Evolutionary conservation across 2,329 filamentous ascomycete genomes (phyloP).

Genomic region (Calonectria multiphialidica): DNA sequence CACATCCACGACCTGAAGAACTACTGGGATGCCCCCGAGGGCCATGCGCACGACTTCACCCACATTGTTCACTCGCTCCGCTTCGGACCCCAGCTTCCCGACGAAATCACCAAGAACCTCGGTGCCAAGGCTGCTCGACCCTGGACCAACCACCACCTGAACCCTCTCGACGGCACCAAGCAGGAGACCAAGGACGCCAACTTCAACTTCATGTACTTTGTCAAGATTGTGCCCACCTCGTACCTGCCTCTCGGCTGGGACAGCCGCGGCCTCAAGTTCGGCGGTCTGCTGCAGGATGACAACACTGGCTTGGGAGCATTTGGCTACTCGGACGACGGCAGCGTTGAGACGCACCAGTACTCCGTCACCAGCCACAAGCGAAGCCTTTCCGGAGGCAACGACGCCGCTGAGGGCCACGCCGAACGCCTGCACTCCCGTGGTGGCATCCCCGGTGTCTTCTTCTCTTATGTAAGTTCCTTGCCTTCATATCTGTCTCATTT

Average conservation of each 20-base stretch:
- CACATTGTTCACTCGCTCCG: slow-evolving; percentile 90
- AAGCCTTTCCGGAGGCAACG: slow-evolving; percentile 85
- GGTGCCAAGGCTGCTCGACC: slow-evolving; percentile 58
- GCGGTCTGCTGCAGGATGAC: slow-evolving; percentile 58
- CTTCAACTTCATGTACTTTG: slow-evolving; percentile 99
- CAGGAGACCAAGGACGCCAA: slow-evolving; percentile 85
- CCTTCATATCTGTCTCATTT: too few species aligned
- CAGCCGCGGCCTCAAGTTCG: slow-evolving; percentile 58
- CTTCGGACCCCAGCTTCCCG: slow-evolving; percentile 92
- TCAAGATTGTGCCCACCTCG: slow-evolving; percentile 97
- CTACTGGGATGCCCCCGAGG: slow-evolving; percentile 83
- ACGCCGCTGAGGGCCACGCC: slow-evolving; percentile 88
- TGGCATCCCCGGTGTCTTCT: slow-evolving; percentile 97
- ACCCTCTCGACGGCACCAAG: slow-evolving; percentile 85
- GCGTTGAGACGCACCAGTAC: slow-evolving; percentile 98
- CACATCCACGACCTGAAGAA: slow-evolving; percentile 98
- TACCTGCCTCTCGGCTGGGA: slow-evolving; percentile 95
- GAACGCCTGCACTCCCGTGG: slow-evolving; percentile 90
- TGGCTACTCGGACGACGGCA: slow-evolving; percentile 73
- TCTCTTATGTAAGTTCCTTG: slow-evolving; percentile 84
- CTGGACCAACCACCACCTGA: slow-evolving; percentile 92
- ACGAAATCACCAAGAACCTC: slow-evolving; percentile 73
- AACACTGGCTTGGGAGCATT: slow-evolving; percentile 74
- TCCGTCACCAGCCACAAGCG: slow-evolving; percentile 97
- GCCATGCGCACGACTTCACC: slow-evolving; percentile 84